phyloP scores from a whole-genome alignment of 345 rosid genomes.

The Ricinus communis region DNA sequence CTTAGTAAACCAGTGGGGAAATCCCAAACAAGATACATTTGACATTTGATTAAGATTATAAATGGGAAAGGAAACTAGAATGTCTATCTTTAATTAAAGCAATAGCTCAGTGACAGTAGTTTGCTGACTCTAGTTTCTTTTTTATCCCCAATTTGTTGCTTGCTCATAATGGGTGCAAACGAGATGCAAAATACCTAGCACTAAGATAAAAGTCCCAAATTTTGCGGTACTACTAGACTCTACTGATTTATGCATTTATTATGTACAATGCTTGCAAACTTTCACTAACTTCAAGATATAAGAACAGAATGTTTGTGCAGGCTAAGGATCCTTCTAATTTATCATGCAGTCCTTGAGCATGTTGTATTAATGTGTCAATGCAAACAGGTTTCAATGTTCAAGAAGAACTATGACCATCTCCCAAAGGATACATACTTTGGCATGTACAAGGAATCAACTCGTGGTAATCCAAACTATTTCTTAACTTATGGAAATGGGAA shows the following conservation, averaged over 20 bases:
- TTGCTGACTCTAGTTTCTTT: background rate
- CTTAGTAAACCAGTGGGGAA: background rate
- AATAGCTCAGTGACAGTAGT: background rate
- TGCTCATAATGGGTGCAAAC: background rate
- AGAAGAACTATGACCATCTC: constrained; percentile 93
- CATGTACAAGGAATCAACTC: constrained; percentile 77
- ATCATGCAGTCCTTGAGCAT: background rate
- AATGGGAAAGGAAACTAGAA: background rate
- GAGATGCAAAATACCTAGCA: background rate
- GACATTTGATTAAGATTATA: background rate
- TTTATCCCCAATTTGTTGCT: background rate
- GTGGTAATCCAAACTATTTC: constrained; percentile 88
- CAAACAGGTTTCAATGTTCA: constrained; percentile 84
- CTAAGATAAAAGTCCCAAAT: background rate
- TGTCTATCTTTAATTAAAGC: background rate
- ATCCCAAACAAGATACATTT: background rate
- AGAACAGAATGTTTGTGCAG: background rate
- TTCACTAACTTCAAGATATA: too few species aligned
- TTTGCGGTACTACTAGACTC: too few species aligned
- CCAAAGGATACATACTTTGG: constrained; percentile 83
- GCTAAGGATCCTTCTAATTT: background rate
- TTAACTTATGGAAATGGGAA: constrained; percentile 97
- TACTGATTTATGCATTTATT: too few species aligned
- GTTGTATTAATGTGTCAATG: background rate
- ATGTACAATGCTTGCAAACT: too few species aligned